Base-by-base conservation (phyloP, 2,329 filamentous ascomycete genomes). In the Pseudogymnoascus sp. region DNA sequence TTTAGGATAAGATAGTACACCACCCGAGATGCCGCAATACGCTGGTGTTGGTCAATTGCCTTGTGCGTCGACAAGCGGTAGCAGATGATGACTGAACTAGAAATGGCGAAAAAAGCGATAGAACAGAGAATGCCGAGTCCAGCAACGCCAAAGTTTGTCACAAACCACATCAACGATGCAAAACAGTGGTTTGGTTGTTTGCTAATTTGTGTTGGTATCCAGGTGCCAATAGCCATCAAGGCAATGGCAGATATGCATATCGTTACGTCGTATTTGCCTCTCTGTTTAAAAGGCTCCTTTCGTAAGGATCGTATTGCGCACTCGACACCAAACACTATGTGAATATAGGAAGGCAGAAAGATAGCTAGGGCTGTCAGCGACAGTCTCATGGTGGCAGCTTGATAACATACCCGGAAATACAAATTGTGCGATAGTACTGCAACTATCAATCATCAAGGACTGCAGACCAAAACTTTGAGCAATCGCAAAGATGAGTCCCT, bases 81-180 rank as follows among this genome's bases (percentile, higher is more conserved):
- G 70, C 84, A 87, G 60, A 88, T 81, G 25, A 81, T 73, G 11
- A 80, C 69, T n/a, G 78, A 78, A 66, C 82, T 79, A 11, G 80
- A 66, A 12, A 84, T 70, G 61, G 88, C 75, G 23, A 80, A 70
- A 37, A 78, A 72, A n/a, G 80, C 75, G 46, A 87, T 77, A 18
- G 77, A 70, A 21, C 80, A 73, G 9, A 88, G 71, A 1, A 88
- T 70, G 8, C 77, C 77, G 63, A 89, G 82, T 63, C 80, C 82
- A 4, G 82, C 79, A 12, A 80, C 71, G n/a, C 84, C 80, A 74
- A 85, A 90, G 67, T 77, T 79, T 63, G 82, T 78, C 43, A 89
- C 77, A 65, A 88, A 88, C 84, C 84, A 89, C 67, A 89, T 84
- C 6, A 90, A 77, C 5, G 84, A 86, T 23, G 85, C 85, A 68